Evolutionary conservation across 2,329 filamentous ascomycete species (phyloP), one percentile per base, ranked within the genome.

Genomic region (Nectriaceae sp.): DNA sequence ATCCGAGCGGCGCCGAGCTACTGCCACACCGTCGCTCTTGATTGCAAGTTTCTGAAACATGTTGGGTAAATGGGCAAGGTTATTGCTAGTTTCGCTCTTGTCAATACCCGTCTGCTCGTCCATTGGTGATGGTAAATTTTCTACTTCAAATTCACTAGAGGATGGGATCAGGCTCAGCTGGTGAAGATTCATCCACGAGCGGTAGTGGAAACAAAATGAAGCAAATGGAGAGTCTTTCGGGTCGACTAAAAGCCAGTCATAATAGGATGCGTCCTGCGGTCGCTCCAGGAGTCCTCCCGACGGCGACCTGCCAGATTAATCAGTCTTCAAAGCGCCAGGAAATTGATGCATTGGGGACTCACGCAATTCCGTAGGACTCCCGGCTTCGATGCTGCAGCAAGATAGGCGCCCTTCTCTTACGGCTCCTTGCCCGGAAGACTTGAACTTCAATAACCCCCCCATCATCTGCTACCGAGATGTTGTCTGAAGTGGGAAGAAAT

Each of bases 181-280:
- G 6, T 67, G 59, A 11, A 84, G 71, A 45, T 72, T 74, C 10
- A 71, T 67, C 74, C 72, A 76, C 5, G 76, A 79, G 22, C 80
- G 74, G 53, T 84, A 84, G 50, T 84, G 77, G 51, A 83, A 80
- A 21, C 71, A 71, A 50, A 83, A 84, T 0, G 72, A 74, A 4
- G 74, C 75, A 52, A 75, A 83, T 0, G 81, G 81, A 2, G 62
- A 68, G 37, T 82, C 74, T 45, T 71, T 77, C 0, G 77, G 63
- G 47, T 84, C 81, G 19, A 73, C 59, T 3, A 84, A 66, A 37
- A 71, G 63, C 65, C 76, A 84, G 53, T 80, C 71, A 55, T 78
- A 83, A 61, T 73, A 83, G 11, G 64, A 71, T 11, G 74, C 70
- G 38, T 78, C 70, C 55, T 80, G 69, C 3, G 79, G 77, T 16